A percentile compares a stretch with the other conserved stretches of the same genome.
Conservation (phyloP, 2,329 filamentous ascomycete genomes). For the Neonectria neomacrospora region DNA sequence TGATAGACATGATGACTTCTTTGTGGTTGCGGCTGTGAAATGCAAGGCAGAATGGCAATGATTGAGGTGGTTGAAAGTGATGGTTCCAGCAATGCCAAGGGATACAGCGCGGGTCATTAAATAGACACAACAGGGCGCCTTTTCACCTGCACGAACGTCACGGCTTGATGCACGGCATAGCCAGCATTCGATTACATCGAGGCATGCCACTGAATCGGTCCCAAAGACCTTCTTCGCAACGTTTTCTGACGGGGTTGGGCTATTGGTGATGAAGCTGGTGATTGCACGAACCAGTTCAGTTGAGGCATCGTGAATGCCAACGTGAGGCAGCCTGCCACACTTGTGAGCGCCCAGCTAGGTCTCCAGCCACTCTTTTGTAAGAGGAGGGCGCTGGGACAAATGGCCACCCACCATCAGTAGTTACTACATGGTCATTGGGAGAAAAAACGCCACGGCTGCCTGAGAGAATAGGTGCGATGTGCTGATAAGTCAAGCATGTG, state of each 20-base stretch:
- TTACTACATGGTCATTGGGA: neutral
- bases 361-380: neutral
- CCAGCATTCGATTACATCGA: neutral
- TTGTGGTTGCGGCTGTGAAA: neutral
- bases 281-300: constrained; percentile 9
- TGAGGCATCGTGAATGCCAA: constrained; percentile 17
- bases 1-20: constrained; percentile 30
- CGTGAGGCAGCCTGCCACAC: constrained; percentile 12
- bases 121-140: constrained; percentile 10
- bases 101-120: neutral
- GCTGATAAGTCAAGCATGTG: neutral
- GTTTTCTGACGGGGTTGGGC: neutral
- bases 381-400: neutral
- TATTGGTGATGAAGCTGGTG: neutral
- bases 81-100: neutral
- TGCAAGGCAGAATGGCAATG: neutral
- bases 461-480: neutral
- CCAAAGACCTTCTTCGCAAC: neutral
- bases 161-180: constrained; percentile 6
- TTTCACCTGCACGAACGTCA: constrained; percentile 1
- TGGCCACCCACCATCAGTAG: too few relatives aligned
- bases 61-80: neutral
- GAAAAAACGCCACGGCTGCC: neutral
- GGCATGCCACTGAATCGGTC: neutral
- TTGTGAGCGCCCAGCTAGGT: neutral